Base-by-base conservation (phyloP, 2,329 filamentous ascomycete genomes). In the Fusarium equiseti region DNA sequence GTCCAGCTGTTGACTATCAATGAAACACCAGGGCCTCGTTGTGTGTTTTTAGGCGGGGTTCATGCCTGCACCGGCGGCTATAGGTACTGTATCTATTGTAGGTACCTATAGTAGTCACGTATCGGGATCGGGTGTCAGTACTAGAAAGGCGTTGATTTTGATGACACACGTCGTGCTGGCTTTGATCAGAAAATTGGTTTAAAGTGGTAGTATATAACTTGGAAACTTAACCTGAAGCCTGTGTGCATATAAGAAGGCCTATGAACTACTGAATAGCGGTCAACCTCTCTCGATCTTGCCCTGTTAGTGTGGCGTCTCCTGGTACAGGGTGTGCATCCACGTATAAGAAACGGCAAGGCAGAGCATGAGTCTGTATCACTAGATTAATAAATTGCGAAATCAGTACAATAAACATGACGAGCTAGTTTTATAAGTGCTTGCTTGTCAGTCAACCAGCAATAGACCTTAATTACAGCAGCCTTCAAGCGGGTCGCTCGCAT, bases 11-110 rank as follows among this genome's bases (percentile, higher is more conserved):
- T 35, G 51, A 62, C 48, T 12, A 50, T 40, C 43, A 58, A 69
- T 40, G 57, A 63, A 69, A 65, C 51, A 59, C 49, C 55, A 55
- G 45, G 42, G 64, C 42, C 63, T 66, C 18, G 31, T 51, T 27
- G 24, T 31, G 24, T 31, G 24, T 31, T 54, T 59, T 64, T 31
- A 46, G 40, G 67, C 56, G 67, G 67, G 67, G 67, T 63, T 57
- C 40, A 56, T 54, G 58, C 42, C 54, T 70, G 35, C 35, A 38
- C 35, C 35, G 10, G 35, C 18, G 35, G 35, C 35, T 38, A 38
- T n/a, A 38, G 35, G 18, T 38, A 38, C 35, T 38, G 45, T 49
- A 29, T 9, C 26, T 26, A 67, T n/a, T 38, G 12, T 9, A 26
- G 48, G 9, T 38, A 51, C 31, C 20, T 45, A 18, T 24, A 16